A percentile compares a stretch with the other conserved stretches of the same genome.
Evolutionary conservation across 768 basidiomycete genomes (phyloP).

Genomic region (Hygrocybe punicea): DNA sequence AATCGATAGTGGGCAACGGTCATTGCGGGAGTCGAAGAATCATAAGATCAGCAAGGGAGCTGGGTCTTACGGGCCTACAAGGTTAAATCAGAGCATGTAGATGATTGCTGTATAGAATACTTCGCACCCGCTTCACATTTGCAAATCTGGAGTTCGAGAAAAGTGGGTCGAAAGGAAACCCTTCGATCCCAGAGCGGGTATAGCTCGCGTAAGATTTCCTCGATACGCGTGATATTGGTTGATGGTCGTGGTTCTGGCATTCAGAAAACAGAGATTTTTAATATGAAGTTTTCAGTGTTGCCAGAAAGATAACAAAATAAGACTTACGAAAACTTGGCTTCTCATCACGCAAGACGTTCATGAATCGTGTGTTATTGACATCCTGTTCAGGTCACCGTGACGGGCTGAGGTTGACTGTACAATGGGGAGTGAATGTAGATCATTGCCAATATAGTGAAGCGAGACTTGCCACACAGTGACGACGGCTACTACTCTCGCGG

Average conservation of each 20-base stretch:
- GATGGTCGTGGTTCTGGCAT: slow-evolving; percentile 74
- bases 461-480: too few species aligned
- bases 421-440: too few species aligned
- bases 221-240: slow-evolving; percentile 66
- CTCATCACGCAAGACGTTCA: slow-evolving; percentile 58
- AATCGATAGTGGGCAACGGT: background rate
- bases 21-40: slow-evolving; percentile 79
- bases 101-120: too few species aligned
- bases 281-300: background rate
- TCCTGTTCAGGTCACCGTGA: slow-evolving; percentile 67
- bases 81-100: slow-evolving; percentile 1
- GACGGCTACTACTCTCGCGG: too few species aligned
- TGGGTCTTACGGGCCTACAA: slow-evolving; percentile 37
- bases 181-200: slow-evolving; percentile 55
- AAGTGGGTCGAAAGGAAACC: background rate
- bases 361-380: slow-evolving; percentile 55
- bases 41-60: slow-evolving; percentile 58
- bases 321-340: slow-evolving; percentile 64
- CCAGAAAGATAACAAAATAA: background rate
- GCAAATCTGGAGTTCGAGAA: slow-evolving; percentile 35
- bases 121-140: slow-evolving; percentile 30
- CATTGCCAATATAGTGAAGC: too few species aligned
- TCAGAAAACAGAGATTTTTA: slow-evolving; percentile 2
- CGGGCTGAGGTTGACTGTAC: too few species aligned
- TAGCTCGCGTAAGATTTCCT: slow-evolving; percentile 71